A percentile compares a stretch with the other conserved stretches of the same genome.
phyloP scores from a whole-genome alignment of 176 grass and related monocot genomes.

The barley (Hordeum vulgare) region MorexV3_pseudomolecules_assembly NC_058524.1:58146432-58146931 shows the following conservation, averaged over 20 bases:
- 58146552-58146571: background rate
- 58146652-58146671: background rate
- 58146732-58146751: background rate
- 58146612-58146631: background rate
- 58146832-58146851: background rate
- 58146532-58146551: background rate
- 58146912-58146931: background rate
- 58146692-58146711: background rate
- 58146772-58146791: background rate
- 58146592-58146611: background rate
- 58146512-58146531: background rate
- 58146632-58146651: constrained; percentile 10
- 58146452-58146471: background rate
- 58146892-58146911: background rate
- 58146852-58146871: too few species aligned
- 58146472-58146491: background rate
- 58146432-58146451: background rate
- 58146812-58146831: background rate
- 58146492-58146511: background rate
- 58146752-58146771: background rate
- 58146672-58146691: background rate
- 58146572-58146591: background rate
- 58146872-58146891: background rate
- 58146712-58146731: background rate
- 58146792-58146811: background rate